Percentiles rank a stretch among this genome's conserved stretches.
Evolutionary conservation across 768 basidiomycete species (phyloP).

Genomic region (Lactarius tabidus): DNA sequence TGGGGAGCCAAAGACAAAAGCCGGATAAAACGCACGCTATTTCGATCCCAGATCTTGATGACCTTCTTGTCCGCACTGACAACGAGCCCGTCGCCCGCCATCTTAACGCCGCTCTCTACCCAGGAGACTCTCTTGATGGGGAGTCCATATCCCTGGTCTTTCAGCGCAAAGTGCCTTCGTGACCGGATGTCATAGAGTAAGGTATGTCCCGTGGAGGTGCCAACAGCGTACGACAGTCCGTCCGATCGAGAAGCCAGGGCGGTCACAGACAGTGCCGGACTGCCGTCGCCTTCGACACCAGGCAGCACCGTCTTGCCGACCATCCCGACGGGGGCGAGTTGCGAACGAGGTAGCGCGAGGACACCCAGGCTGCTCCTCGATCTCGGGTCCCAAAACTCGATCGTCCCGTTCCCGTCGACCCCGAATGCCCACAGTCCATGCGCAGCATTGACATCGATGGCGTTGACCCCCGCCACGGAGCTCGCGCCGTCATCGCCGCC

Average conservation of each 20-base stretch:
- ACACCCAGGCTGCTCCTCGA: constrained; percentile 72
- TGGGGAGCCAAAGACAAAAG: constrained; percentile 38
- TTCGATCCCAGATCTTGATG: constrained; percentile 93
- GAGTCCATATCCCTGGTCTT: constrained; percentile 96
- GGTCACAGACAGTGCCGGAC: constrained; percentile 58
- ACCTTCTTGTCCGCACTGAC: constrained; percentile 95
- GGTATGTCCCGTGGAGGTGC: constrained; percentile 93
- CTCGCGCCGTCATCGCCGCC: constrained; percentile 45
- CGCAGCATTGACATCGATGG: constrained; percentile 86
- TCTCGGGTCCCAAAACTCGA: constrained; percentile 96
- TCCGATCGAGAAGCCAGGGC: constrained; percentile 82
- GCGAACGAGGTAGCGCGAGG: constrained; percentile 53
- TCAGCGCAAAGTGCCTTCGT: constrained; percentile 74
- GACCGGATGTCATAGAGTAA: constrained; percentile 92
- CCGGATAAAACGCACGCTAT: constrained; percentile 51
- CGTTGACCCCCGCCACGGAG: constrained; percentile 80
- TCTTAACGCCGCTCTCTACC: constrained; percentile 82
- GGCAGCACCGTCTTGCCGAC: constrained; percentile 33
- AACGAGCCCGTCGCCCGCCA: constrained; percentile 85
- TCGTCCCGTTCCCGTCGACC: constrained; percentile 77
- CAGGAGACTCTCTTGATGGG: constrained; percentile 81
- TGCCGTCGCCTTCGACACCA: constrained; percentile 35
- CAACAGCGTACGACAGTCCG: constrained; percentile 90
- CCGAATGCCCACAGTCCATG: constrained; percentile 91
- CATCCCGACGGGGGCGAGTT: constrained; percentile 43